Evolutionary conservation across 176 grass and related monocot species (phyloP).

Genomic region (Poa pratensis): DNA sequence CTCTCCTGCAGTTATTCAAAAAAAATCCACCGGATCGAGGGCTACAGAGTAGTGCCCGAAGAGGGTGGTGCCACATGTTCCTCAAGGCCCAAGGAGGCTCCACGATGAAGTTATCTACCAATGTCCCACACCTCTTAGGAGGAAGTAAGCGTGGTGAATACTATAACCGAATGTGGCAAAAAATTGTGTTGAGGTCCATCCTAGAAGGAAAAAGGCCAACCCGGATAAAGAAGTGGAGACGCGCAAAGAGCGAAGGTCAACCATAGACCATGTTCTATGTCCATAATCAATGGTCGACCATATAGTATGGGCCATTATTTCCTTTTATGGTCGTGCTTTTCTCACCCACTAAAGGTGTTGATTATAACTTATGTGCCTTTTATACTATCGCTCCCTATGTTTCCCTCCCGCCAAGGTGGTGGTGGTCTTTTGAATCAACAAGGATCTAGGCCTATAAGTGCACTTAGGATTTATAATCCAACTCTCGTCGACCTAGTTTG

Average conservation of each 20-base stretch:
- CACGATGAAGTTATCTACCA: neutral
- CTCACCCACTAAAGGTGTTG: neutral
- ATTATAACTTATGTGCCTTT: neutral
- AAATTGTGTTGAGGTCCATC: neutral
- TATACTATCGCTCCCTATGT: neutral
- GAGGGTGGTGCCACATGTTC: neutral
- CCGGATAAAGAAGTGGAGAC: neutral
- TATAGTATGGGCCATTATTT: neutral
- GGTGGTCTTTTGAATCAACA: neutral
- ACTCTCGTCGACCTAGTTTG: neutral
- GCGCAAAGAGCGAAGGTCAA: neutral
- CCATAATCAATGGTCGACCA: neutral
- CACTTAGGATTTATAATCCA: neutral
- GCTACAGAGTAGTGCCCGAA: neutral
- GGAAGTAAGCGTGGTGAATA: neutral
- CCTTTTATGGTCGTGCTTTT: neutral
- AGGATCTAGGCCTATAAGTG: neutral
- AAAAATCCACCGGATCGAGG: neutral
- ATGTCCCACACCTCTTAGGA: neutral
- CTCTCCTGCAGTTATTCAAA: no score
- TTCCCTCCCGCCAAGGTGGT: neutral
- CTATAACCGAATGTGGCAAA: neutral
- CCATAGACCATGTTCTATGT: neutral
- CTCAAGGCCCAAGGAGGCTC: slow-evolving; percentile 1
- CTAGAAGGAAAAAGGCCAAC: neutral